Evolutionary conservation across 192 early-diverging fungal species (phyloP).

Genomic region (Geranomyces variabilis): DNA sequence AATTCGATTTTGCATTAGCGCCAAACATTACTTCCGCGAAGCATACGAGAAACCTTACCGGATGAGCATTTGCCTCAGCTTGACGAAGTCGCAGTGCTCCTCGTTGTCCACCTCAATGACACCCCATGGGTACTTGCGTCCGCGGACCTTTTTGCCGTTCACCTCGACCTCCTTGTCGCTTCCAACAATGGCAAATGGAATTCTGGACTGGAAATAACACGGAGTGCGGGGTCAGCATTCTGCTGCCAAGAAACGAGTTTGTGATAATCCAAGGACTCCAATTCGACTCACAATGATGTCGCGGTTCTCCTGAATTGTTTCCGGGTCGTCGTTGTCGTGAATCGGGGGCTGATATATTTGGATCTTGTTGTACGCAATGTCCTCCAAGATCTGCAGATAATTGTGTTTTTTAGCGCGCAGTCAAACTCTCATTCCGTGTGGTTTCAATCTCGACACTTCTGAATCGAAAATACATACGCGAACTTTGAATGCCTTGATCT

Average conservation of each 20-base stretch:
- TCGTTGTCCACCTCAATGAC: slow-evolving; percentile 65
- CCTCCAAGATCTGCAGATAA: slow-evolving; percentile 76
- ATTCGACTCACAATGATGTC: slow-evolving; percentile 72
- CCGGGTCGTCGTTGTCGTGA: slow-evolving; percentile 93
- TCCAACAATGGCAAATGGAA: slow-evolving; percentile 68
- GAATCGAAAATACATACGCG: slow-evolving; percentile 27
- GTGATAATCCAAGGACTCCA: background rate
- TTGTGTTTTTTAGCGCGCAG: background rate
- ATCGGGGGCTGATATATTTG: slow-evolving; percentile 95
- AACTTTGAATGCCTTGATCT: slow-evolving; percentile 89
- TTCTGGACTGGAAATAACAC: slow-evolving; percentile 33
- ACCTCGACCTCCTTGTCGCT: slow-evolving; percentile 61
- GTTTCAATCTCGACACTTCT: no score
- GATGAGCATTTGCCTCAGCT: slow-evolving; percentile 61
- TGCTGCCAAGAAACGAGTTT: no score
- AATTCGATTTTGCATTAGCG: no score
- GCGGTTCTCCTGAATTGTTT: slow-evolving; percentile 95
- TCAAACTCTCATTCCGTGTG: no score
- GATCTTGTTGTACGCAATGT: slow-evolving; percentile 91
- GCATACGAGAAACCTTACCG: no score
- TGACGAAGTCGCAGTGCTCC: slow-evolving; percentile 66
- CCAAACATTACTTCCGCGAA: no score
- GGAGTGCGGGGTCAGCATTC: background rate
- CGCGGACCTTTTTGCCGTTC: slow-evolving; percentile 57
- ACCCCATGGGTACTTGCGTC: slow-evolving; percentile 68